Evolutionary conservation across 352 stramenopile genomes (phyloP).

Genomic region (Peronospora destructor): DNA sequence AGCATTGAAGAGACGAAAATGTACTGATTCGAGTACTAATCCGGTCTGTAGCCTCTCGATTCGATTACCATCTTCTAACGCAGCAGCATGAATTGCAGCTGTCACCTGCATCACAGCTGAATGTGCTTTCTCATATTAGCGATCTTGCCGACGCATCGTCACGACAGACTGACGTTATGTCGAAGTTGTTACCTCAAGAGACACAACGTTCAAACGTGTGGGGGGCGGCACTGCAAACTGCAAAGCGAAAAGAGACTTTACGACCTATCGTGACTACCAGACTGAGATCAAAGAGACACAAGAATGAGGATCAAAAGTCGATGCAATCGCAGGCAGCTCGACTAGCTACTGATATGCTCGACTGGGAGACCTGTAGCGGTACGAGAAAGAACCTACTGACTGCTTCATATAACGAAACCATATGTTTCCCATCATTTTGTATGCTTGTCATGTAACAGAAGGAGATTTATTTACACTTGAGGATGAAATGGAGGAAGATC

Average conservation of each 20-base stretch:
- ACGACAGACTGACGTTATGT: not conserved
- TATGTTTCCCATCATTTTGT: no score
- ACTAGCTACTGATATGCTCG: slow-evolving; percentile 42
- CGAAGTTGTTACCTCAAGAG: not conserved
- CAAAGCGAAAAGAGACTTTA: slow-evolving; percentile 2
- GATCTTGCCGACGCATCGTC: slow-evolving; percentile 43
- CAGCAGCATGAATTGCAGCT: slow-evolving; percentile 31
- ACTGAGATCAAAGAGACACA: slow-evolving; percentile 14
- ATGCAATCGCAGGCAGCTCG: slow-evolving; percentile 17
- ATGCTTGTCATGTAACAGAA: slow-evolving; percentile 3
- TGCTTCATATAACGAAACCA: no score
- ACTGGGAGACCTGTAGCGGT: slow-evolving; percentile 70
- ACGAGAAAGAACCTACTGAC: slow-evolving; percentile 5
- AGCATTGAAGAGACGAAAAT: not conserved
- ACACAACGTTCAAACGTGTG: slow-evolving; percentile 23
- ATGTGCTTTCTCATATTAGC: slow-evolving; percentile 74
- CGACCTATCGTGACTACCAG: not conserved
- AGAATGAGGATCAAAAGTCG: slow-evolving; percentile 4
- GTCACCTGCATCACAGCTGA: slow-evolving; percentile 60
- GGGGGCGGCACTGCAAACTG: slow-evolving; percentile 7
- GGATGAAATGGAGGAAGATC: slow-evolving; percentile 14
- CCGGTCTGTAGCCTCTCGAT: slow-evolving; percentile 3
- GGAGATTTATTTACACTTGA: slow-evolving; percentile 31
- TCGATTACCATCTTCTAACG: not conserved
- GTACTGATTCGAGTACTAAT: not conserved